A percentile compares a stretch with the other conserved stretches of the same genome.
Evolutionary conservation across 352 stramenopile species (phyloP).

Genomic region (Phytophthora pisi): DNA sequence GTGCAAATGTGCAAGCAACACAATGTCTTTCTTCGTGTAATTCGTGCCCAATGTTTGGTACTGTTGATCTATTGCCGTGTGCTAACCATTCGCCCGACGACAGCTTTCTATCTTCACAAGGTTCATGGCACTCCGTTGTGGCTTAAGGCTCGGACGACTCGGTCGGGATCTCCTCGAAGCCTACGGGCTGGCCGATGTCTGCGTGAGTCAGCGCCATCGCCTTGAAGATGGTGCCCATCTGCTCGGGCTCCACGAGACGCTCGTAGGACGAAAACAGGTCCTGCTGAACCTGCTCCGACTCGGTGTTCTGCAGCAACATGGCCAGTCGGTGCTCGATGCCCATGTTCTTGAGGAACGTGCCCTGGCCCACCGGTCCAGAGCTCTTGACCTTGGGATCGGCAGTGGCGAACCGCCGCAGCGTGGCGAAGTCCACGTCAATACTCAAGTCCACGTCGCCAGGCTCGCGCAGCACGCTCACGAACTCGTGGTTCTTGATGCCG

Average conservation of each 20-base stretch:
- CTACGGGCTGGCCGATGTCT: slow-evolving; percentile 60
- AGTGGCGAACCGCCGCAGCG: slow-evolving; percentile 71
- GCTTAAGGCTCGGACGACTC: slow-evolving; percentile 9
- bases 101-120: neutral
- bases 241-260: slow-evolving; percentile 89
- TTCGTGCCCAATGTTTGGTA: neutral
- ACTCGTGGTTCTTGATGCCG: slow-evolving; percentile 94
- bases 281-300: slow-evolving; percentile 79
- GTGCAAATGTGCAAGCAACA: slow-evolving; percentile 21
- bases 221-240: slow-evolving; percentile 96
- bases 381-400: slow-evolving; percentile 62
- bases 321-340: slow-evolving; percentile 93
- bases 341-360: slow-evolving; percentile 94
- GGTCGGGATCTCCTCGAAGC: slow-evolving; percentile 50
- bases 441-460: slow-evolving; percentile 94
- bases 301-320: slow-evolving; percentile 88
- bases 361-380: slow-evolving; percentile 91
- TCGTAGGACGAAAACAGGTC: slow-evolving; percentile 93
- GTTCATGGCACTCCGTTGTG: neutral
- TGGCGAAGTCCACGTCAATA: slow-evolving; percentile 90
- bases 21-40: slow-evolving; percentile 10
- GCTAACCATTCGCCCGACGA: neutral
- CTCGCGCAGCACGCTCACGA: slow-evolving; percentile 92
- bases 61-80: slow-evolving; percentile 2
- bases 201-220: slow-evolving; percentile 88